These are phyloP conservation scores for Ochromonadaceae sp. DNA, from an alignment of 352 stramenopile species.

Conservation along the genomic window DNA sequence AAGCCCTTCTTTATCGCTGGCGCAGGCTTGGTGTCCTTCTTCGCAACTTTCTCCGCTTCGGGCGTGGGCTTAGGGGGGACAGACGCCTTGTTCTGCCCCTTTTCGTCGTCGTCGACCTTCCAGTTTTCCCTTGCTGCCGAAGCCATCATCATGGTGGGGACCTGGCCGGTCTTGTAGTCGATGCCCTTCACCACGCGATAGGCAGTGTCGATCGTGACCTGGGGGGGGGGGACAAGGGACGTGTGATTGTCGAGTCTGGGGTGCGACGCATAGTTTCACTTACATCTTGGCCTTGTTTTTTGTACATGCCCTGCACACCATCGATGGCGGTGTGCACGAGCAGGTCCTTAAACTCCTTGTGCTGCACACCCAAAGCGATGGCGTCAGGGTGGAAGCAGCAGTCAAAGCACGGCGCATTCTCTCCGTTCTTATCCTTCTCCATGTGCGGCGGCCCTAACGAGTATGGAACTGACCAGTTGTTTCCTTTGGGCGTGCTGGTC, in stretches of 20 bases:
- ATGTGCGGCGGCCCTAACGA: conserved; percentile 65
- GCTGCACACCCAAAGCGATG: conserved; percentile 42
- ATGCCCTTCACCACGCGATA: conserved; percentile 65
- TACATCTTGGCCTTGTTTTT: conserved; percentile 12
- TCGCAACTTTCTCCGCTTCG: background rate
- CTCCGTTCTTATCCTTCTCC: conserved; percentile 60
- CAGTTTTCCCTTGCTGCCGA: background rate
- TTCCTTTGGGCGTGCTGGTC: conserved; percentile 30
- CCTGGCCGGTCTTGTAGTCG: conserved; percentile 44
- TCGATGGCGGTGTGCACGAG: conserved; percentile 65
- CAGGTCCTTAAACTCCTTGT: conserved; percentile 56
- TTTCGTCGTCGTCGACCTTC: background rate
- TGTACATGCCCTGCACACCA: conserved; percentile 45
- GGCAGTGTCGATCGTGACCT: conserved; percentile 25
- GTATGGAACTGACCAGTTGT: conserved; percentile 71
- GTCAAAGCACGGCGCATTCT: conserved; percentile 58
- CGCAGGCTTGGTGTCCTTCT: background rate
- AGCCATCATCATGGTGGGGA: conserved; percentile 32
- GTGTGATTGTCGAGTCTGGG: conserved; percentile 6
- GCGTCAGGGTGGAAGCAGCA: conserved; percentile 73
- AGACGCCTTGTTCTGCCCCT: background rate
- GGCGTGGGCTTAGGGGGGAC: background rate
- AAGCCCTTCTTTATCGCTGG: conserved; percentile 11
- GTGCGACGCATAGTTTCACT: conserved; percentile 20
- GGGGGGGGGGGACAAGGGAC: background rate